Conservation (phyloP, 352 stramenopile genomes). For the Aphanomyces stellatus region DNA sequence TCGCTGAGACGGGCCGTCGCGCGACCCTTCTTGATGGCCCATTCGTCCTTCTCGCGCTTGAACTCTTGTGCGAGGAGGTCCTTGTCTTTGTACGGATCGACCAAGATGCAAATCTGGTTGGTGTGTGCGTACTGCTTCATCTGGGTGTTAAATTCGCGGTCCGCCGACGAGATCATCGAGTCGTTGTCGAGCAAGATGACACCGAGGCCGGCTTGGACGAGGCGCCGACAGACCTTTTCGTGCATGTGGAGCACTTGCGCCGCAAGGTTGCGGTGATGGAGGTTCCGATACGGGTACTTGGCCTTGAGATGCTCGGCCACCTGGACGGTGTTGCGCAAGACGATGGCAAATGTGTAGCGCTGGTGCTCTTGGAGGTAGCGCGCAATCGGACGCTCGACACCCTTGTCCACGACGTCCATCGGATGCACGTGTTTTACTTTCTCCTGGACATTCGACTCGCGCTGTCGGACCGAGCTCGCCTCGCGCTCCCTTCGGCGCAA, state of each 20-base stretch:
- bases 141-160: conserved; percentile 38
- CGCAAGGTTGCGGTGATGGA: conserved; percentile 56
- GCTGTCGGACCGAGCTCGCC: background rate
- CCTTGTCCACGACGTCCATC: conserved; percentile 3
- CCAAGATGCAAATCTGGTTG: conserved; percentile 66
- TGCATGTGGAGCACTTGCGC: conserved; percentile 62
- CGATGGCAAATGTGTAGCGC: conserved; percentile 83
- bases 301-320: conserved; percentile 52
- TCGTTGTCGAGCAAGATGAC: conserved; percentile 70
- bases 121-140: conserved; percentile 23
- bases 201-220: conserved; percentile 71
- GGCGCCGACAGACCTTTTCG: conserved; percentile 68
- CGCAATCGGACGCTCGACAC: background rate
- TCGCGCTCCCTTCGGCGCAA: background rate
- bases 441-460: background rate
- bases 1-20: conserved; percentile 56
- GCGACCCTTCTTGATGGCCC: conserved; percentile 69
- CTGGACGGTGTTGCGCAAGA: conserved; percentile 77
- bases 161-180: conserved; percentile 33
- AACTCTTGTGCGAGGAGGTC: conserved; percentile 79
- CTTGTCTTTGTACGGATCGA: conserved; percentile 77
- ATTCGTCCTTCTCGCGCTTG: conserved; percentile 80
- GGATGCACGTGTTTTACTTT: conserved; percentile 12
- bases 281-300: conserved; percentile 35
- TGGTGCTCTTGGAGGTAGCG: conserved; percentile 60